Base-by-base conservation (phyloP, 148 eudicot species). In the Rhododendron ovatum region DNA sequence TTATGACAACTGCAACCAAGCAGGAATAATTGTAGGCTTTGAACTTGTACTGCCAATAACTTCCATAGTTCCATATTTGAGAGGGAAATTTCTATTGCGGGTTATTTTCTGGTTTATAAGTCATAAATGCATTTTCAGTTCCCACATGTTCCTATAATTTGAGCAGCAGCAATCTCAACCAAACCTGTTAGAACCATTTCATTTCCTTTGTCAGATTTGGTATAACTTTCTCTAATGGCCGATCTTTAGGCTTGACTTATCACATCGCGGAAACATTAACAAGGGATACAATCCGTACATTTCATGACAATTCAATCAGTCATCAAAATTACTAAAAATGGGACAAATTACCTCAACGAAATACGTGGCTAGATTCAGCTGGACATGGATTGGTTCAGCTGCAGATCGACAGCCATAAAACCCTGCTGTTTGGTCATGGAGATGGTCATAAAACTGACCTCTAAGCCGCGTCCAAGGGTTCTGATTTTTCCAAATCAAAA, bases 401-500 rank as follows among this genome's bases (percentile, higher is more conserved):
- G 99, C 99, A 85, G 88, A 87, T 83, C 98, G 98, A 86, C 99
- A 98, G 53, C 99, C 99, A 88, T 95, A 98, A 83, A 98, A 98
- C 47, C 99, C 98, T 53, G 94, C 98, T 24, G 99, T 98, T 90
- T 98, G 98, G 90, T 95, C 96, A 74, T 87, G 98, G 89, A 98
- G 96, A 91, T 98, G 99, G 89, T 98, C 99, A 84, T 98, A 98
- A 85, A 98, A 98, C 88, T 98, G 99, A 89, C 99, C 99, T 90
- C 99, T 91, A 22, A 98, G 92, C 88, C 99, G 98, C 3, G 99
- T 92, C 99, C 99, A 98, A 55, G 99, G 99, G 85, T 98, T 98
- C 90, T 95, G 98, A 43, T 91, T 95, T 89, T 98, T 98, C 99
- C 99, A 98, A 67, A 98, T 98, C 83, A 98, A 84, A 82, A 98